Evolutionary conservation across 2,329 filamentous ascomycete genomes (phyloP), one percentile per base, ranked within the genome.

Genomic region (Venturia nashicola): DNA sequence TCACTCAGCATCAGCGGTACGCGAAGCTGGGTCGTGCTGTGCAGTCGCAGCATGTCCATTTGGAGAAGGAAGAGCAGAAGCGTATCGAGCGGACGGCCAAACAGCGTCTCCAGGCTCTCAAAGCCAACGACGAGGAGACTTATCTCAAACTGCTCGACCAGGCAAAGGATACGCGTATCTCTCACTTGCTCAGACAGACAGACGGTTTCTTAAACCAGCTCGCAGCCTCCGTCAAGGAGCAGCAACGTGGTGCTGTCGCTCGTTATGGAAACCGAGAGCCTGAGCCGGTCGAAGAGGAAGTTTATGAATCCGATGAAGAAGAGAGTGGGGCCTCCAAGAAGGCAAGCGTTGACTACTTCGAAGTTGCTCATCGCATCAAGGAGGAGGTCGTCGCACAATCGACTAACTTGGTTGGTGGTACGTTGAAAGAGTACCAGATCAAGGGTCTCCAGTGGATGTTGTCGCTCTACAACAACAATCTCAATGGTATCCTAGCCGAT

Each of bases 361-460:
- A 94, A 68, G 94, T 99, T 69, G 94, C 94, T 64, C 94, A 99
- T 82, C 90, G 91, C 68, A 84, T 97, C 78, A 92, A 94, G 75
- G 94, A 99, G 79, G 90, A 95, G 68, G 88, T 99, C 69, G 88
- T 84, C 0, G 81, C 82, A 66, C 94, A 99, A 72, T 90, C 94
- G 7, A 76, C 77, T 62, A 96, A 96, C 54, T 83, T 99, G 66
- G 91, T 97, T 67, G 94, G 94, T 73, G 94, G 94, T 72, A 89
- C 81, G 12, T 81, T 99, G 68, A 99, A 99, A 76, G 94, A 99
- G 75, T 99, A 99, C 76, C 94, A 99, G 78, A 69, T 99, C 77
- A 97, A 97, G 85, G 94, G 94, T 83, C 80, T 99, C 59, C 93
- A 99, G 76, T 99, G 94, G 94, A 99, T 99, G 94, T 87, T 99